Base-by-base conservation (phyloP, 495 filamentous ascomycete species). In the Tuber indicum region DNA sequence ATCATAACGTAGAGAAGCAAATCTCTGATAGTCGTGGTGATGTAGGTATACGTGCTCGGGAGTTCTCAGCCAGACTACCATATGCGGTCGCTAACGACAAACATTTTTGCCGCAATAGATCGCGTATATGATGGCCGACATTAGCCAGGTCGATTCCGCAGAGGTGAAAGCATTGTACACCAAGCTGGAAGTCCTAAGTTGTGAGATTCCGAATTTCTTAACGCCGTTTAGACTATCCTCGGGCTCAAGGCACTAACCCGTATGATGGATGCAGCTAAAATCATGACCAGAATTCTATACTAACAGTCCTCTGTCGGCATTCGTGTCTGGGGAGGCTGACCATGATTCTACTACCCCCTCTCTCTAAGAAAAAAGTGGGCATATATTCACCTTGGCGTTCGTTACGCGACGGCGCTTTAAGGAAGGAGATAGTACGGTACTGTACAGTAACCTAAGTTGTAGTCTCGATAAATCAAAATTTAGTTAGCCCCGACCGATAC, bases 1-100 rank as follows among this genome's bases (percentile, higher is more conserved):
- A 96, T 75, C 94, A 99, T 86, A 99, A 99, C 83, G 94, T 99
- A 77, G 96, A 97, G 84, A 98, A 97, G 87, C 96, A 99, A 84
- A 98, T 94, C 86, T 94, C 93, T 45, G 96, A 98, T 84, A 96
- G 91, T 86, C 91, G 92, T 87, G 96, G 94, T 79, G 95, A 98
- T 85, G 91, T 93, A 36, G 36, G 58, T 19, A 66, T 36, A 66
- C 12, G 26, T 36, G 14, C 58, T 36, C 26, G 12, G 86, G 58
- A 4, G 26, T 32, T 16, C 26, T 75, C 88, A 84, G 43, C 71
- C 74, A 41, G 44, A 19, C 3, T 17, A 41, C 36, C 23, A 44
- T 49, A 41, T 71, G 2, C 58, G 16, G 26, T 17, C 26, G 14
- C 45, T 70, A 23, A 78, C 26, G 17, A 72, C 42, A 72, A 78